phyloP scores from a whole-genome alignment of 371 early-diverging fungal species.

The Ordospora colligata region DNA sequence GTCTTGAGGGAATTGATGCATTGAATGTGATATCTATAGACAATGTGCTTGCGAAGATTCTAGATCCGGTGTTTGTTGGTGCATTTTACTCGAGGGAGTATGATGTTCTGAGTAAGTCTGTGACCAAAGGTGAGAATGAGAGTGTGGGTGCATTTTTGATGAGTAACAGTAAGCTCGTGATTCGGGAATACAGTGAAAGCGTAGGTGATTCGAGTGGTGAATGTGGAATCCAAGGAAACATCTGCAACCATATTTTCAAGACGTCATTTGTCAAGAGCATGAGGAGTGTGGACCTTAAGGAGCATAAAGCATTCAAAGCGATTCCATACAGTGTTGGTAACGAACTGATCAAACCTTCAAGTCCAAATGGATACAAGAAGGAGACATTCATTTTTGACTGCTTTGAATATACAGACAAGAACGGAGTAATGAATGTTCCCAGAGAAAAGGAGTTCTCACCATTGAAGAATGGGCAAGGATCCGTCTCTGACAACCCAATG shows the following conservation, averaged over 20 bases:
- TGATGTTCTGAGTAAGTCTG: slow-evolving; percentile 49
- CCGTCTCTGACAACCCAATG: slow-evolving; percentile 28
- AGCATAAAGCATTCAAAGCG: slow-evolving; percentile 57
- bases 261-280: slow-evolving; percentile 46
- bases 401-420: slow-evolving; percentile 46
- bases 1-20: slow-evolving; percentile 7
- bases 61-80: slow-evolving; percentile 56
- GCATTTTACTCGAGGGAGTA: slow-evolving; percentile 15
- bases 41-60: slow-evolving; percentile 57
- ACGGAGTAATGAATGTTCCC: slow-evolving; percentile 50
- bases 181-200: slow-evolving; percentile 45
- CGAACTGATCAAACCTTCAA: slow-evolving; percentile 7
- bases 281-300: background rate
- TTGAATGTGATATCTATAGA: slow-evolving; percentile 60
- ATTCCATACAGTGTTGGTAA: slow-evolving; percentile 38
- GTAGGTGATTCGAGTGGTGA: background rate
- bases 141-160: slow-evolving; percentile 54
- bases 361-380: slow-evolving; percentile 53
- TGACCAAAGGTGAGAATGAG: slow-evolving; percentile 41
- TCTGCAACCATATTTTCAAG: slow-evolving; percentile 56
- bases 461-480: slow-evolving; percentile 43
- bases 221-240: slow-evolving; percentile 45
- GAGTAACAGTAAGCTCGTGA: slow-evolving; percentile 29
- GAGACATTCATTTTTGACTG: slow-evolving; percentile 61
- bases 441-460: slow-evolving; percentile 49